phyloP scores from a whole-genome alignment of 2,329 filamentous ascomycete species.

The Colletotrichum sp. region DNA sequence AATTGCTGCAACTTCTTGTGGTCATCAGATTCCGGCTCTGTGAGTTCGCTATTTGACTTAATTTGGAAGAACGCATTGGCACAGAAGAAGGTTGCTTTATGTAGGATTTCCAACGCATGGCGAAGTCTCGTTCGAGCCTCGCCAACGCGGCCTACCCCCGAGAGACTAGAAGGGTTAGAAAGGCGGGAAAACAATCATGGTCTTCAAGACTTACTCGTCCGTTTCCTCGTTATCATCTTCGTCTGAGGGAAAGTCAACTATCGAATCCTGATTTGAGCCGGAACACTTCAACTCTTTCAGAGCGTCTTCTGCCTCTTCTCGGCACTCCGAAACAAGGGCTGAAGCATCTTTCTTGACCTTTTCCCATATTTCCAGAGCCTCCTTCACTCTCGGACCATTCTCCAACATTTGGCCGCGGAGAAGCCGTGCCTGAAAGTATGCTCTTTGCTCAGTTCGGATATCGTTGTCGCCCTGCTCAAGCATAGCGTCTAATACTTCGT shows the following conservation, averaged over 20 bases:
- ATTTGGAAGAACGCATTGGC: slow-evolving; percentile 86
- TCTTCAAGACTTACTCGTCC: slow-evolving; percentile 33
- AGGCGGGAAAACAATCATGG: neutral
- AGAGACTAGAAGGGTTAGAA: slow-evolving; percentile 51
- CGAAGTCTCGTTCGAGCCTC: slow-evolving; percentile 72
- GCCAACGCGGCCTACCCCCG: slow-evolving; percentile 49
- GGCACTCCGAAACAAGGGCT: slow-evolving; percentile 65
- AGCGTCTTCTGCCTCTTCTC: slow-evolving; percentile 63
- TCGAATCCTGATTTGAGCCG: neutral
- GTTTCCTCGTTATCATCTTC: slow-evolving; percentile 40
- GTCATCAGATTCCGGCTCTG: slow-evolving; percentile 68
- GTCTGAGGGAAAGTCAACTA: slow-evolving; percentile 12
- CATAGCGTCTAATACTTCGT: slow-evolving; percentile 90
- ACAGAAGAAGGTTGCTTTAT: slow-evolving; percentile 83
- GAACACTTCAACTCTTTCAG: slow-evolving; percentile 29
- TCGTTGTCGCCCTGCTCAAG: slow-evolving; percentile 79
- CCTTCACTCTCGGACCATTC: slow-evolving; percentile 70
- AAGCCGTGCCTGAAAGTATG: slow-evolving; percentile 67
- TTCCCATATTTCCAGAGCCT: slow-evolving; percentile 75
- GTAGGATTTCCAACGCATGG: slow-evolving; percentile 77
- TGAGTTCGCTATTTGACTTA: slow-evolving; percentile 71
- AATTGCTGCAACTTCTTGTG: slow-evolving; percentile 70
- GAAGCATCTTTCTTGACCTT: slow-evolving; percentile 55
- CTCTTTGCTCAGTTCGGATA: slow-evolving; percentile 73
- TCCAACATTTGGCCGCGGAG: slow-evolving; percentile 80